phyloP scores from a whole-genome alignment of 352 stramenopile species.

The Elongisporangium prolatum region DNA sequence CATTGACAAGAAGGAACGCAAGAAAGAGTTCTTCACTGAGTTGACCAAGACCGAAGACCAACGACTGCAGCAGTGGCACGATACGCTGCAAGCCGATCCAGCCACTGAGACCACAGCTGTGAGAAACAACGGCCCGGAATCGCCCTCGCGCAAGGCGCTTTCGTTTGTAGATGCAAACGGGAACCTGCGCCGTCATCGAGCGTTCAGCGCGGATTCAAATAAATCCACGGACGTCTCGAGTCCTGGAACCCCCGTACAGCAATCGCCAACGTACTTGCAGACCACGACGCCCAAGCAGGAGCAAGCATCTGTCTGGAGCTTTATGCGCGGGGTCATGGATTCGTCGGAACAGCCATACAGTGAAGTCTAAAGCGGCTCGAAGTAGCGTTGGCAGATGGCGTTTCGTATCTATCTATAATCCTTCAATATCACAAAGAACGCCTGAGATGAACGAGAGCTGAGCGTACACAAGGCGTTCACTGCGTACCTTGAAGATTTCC shows the following conservation, averaged over 20 bases:
- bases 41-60: conserved; percentile 14
- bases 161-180: conserved; percentile 28
- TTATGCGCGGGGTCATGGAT: conserved; percentile 24
- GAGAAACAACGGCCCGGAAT: conserved; percentile 13
- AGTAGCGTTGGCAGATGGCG: background rate
- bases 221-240: background rate
- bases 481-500: background rate
- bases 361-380: background rate
- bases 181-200: conserved; percentile 27
- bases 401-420: background rate
- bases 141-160: conserved; percentile 19
- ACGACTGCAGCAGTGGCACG: conserved; percentile 26
- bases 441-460: background rate
- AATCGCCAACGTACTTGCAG: background rate
- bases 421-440: background rate
- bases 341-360: background rate
- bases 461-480: background rate
- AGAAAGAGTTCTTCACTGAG: conserved; percentile 17
- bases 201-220: too few species aligned
- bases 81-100: conserved; percentile 20
- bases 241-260: background rate
- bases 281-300: background rate
- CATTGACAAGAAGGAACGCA: conserved; percentile 7
- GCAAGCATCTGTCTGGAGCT: conserved; percentile 20
- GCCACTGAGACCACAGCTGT: conserved; percentile 17